phyloP scores from a whole-genome alignment of 73 alveolate genomes.

The Tetrahymena thermophila region DNA sequence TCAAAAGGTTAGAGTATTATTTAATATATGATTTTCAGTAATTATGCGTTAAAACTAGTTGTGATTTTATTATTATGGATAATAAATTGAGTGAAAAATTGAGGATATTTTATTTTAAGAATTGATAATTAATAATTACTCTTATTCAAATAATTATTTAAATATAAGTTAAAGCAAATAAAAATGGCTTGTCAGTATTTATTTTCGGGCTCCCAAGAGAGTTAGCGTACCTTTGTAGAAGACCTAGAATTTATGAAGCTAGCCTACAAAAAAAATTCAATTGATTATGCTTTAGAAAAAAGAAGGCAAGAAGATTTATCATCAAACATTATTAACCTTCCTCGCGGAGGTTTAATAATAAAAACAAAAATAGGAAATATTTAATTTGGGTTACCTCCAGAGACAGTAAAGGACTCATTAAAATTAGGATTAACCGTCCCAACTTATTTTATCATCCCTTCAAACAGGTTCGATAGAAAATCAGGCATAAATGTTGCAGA shows the following conservation, averaged over 20 bases:
- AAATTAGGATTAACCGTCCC: slow-evolving; percentile 35
- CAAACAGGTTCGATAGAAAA: slow-evolving; percentile 24
- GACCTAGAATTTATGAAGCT: neutral
- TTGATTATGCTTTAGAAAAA: neutral
- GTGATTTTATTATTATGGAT: neutral
- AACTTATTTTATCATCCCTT: slow-evolving; percentile 12
- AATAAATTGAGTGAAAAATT: neutral
- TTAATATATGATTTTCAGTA: neutral
- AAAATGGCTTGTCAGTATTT: neutral
- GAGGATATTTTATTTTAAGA: neutral
- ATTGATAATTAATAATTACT: neutral
- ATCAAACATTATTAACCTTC: slow-evolving; percentile 2
- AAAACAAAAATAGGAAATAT: slow-evolving; percentile 19
- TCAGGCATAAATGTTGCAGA: slow-evolving; percentile 30
- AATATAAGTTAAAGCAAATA: neutral
- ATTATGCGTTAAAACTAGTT: neutral
- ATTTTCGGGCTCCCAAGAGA: neutral
- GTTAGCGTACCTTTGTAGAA: neutral
- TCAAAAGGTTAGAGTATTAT: neutral
- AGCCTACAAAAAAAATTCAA: neutral
- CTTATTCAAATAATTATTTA: neutral
- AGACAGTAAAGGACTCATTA: slow-evolving; percentile 22
- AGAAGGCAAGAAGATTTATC: neutral
- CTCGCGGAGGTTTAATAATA: slow-evolving; percentile 24
- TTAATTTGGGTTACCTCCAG: slow-evolving; percentile 24